Conservation (phyloP, 768 basidiomycete genomes). For the Tephrocybe sp. region DNA sequence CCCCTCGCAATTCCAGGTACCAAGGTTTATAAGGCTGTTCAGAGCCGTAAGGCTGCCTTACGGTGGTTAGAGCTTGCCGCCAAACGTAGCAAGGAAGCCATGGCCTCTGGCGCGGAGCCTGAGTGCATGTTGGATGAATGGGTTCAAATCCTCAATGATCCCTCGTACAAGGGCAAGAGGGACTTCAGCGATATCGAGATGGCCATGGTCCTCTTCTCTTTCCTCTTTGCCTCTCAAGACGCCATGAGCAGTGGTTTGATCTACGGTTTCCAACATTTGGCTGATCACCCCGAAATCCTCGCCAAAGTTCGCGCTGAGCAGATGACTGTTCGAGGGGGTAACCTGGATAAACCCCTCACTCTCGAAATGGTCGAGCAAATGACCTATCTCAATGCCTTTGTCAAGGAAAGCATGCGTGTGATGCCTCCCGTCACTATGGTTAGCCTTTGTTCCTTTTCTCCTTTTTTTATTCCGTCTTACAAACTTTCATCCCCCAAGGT, state of each 20-base stretch:
- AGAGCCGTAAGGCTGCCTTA: constrained; percentile 85
- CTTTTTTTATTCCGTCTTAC: not conserved
- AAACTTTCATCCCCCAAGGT: constrained; percentile 48
- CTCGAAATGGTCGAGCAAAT: constrained; percentile 90
- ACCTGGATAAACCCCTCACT: constrained; percentile 73
- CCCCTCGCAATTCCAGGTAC: constrained; percentile 94
- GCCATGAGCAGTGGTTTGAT: constrained; percentile 98
- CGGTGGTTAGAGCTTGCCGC: constrained; percentile 80
- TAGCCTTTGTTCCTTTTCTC: constrained; percentile 14
- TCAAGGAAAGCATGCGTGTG: constrained; percentile 89
- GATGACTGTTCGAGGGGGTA: constrained; percentile 73
- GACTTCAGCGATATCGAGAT: constrained; percentile 95
- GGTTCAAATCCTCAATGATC: constrained; percentile 71
- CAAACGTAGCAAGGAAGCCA: constrained; percentile 70
- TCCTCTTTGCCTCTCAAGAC: constrained; percentile 95
- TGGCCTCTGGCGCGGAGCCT: constrained; percentile 78
- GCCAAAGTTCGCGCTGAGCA: constrained; percentile 92
- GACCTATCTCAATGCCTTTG: constrained; percentile 88
- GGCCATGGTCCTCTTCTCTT: constrained; percentile 95
- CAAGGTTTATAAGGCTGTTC: constrained; percentile 91
- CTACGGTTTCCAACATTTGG: constrained; percentile 94
- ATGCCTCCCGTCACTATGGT: constrained; percentile 98
- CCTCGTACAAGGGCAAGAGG: constrained; percentile 67
- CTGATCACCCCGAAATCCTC: constrained; percentile 86
- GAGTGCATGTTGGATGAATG: constrained; percentile 93